A percentile compares a stretch with the other conserved stretches of the same genome.
Conservation (phyloP, 2,329 filamentous ascomycete genomes). For the Malbranchea zuffiana region DNA sequence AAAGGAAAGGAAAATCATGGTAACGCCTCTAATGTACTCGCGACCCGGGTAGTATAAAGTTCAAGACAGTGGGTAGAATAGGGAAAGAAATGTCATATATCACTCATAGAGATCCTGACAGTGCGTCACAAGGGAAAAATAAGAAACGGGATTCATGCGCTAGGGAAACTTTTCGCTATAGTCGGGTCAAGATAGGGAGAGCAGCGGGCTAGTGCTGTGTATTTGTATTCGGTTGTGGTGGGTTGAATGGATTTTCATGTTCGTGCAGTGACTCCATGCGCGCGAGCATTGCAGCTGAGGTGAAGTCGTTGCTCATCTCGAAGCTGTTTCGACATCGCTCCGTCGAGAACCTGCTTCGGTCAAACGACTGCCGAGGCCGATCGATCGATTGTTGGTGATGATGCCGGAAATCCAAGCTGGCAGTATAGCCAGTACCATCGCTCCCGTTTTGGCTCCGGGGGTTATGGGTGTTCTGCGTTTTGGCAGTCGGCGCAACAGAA, state of each 20-base stretch:
- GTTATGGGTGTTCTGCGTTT: slow-evolving; percentile 73
- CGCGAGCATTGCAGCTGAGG: slow-evolving; percentile 72
- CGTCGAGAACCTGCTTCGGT: slow-evolving; percentile 76
- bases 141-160: too few species aligned
- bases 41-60: background rate
- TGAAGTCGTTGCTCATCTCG: slow-evolving; percentile 82
- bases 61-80: background rate
- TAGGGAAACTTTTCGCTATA: too few species aligned
- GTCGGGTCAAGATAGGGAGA: too few species aligned
- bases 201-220: too few species aligned
- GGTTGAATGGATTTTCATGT: slow-evolving; percentile 19
- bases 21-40: slow-evolving; percentile 10
- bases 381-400: slow-evolving; percentile 50
- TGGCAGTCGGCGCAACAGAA: slow-evolving; percentile 65
- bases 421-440: slow-evolving; percentile 84
- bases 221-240: slow-evolving; percentile 25
- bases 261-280: slow-evolving; percentile 53
- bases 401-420: slow-evolving; percentile 40
- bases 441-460: slow-evolving; percentile 79
- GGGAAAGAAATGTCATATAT: slow-evolving; percentile 7
- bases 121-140: slow-evolving; percentile 3
- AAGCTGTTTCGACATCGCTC: slow-evolving; percentile 75
- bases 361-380: slow-evolving; percentile 69
- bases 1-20: background rate
- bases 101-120: slow-evolving; percentile 8